A percentile compares a stretch with the other conserved stretches of the same genome.
Evolutionary conservation across 2,329 filamentous ascomycete genomes (phyloP).

Genomic region (Phialophora expanda): DNA sequence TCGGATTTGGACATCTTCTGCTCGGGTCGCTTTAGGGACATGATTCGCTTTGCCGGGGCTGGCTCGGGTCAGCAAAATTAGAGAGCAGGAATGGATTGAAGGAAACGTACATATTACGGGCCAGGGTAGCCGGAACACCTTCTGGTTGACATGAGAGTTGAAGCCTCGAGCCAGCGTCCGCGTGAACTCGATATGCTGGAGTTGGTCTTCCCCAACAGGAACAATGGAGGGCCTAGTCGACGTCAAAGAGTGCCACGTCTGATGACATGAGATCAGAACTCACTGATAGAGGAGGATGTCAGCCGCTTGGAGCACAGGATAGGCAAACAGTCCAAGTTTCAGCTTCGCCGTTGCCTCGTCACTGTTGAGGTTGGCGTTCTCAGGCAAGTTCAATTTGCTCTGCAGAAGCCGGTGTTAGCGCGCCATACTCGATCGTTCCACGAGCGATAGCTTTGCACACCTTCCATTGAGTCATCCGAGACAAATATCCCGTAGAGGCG

Average conservation of each 20-base stretch:
- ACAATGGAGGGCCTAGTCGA: slow-evolving; percentile 78
- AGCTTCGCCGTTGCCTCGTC: slow-evolving; percentile 64
- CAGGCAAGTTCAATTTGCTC: slow-evolving; percentile 73
- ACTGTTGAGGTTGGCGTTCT: slow-evolving; percentile 64
- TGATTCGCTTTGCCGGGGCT: slow-evolving; percentile 83
- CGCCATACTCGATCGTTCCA: neutral
- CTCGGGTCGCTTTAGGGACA: slow-evolving; percentile 79
- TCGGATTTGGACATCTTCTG: slow-evolving; percentile 95
- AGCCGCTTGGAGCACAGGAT: slow-evolving; percentile 92
- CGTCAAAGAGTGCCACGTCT: slow-evolving; percentile 18
- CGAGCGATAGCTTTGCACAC: slow-evolving; percentile 50
- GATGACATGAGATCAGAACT: slow-evolving; percentile 13
- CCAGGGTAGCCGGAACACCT: slow-evolving; percentile 68
- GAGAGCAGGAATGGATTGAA: neutral
- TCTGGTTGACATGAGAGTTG: slow-evolving; percentile 69
- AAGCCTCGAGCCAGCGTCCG: slow-evolving; percentile 85
- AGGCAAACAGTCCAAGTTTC: slow-evolving; percentile 91
- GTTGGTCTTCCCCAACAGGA: slow-evolving; percentile 94
- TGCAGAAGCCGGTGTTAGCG: slow-evolving; percentile 43
- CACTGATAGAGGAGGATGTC: slow-evolving; percentile 87
- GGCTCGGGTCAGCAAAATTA: slow-evolving; percentile 20
- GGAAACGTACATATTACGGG: slow-evolving; percentile 69
- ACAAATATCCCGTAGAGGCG: slow-evolving; percentile 90
- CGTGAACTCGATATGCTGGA: slow-evolving; percentile 91
- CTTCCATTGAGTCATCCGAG: slow-evolving; percentile 99